Base-by-base conservation (phyloP, 2,329 filamentous ascomycete genomes). In the Chaetomium globosum region DNA sequence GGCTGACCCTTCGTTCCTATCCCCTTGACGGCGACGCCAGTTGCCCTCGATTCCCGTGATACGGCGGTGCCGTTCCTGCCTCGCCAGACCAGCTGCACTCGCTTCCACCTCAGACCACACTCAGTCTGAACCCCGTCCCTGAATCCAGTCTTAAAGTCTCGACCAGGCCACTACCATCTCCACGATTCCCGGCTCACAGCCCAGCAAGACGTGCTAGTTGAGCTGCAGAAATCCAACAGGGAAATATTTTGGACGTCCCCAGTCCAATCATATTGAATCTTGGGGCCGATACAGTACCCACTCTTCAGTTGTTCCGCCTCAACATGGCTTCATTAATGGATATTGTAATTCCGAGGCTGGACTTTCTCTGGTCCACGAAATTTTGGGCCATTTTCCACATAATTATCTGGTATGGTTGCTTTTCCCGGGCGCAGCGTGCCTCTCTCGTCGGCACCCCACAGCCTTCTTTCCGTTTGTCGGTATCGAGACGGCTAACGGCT, bases 371-470 rank as follows among this genome's bases (percentile, higher is more conserved):
- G 63, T 82, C 82, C 26, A 75, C 80, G 21, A 76, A 69, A 3
- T 83, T 84, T 68, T 85, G 83, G 82, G 73, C 69, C 77, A 19
- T 75, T 72, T 65, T 80, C 70, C 72, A 71, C 61, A 66, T 52
- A 10, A 55, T 76, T 33, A 72, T 84, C 43, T 85, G 82, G 83
- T 85, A 79, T 77, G 69, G 31, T 65, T 54, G 13, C 33, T 55
- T 55, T 59, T 13, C 56, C 58, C 36, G 36, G 28, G n/a, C 4
- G 39, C 31, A 33, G 61, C 23, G 30, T 55, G 31, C 23, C 31
- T 56, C 10, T 26, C 55, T 23, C 9, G 33, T 26, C 9, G 43
- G 10, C 23, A 21, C 43, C 48, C 39, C 31, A 55, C 28, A 30
- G n/a, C 23, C 31, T 51, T 64, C 3, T 8, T 43, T 28, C 8